Evolutionary conservation across 2,329 filamentous ascomycete species (phyloP).

Genomic region (Fusarium chlamydosporum): DNA sequence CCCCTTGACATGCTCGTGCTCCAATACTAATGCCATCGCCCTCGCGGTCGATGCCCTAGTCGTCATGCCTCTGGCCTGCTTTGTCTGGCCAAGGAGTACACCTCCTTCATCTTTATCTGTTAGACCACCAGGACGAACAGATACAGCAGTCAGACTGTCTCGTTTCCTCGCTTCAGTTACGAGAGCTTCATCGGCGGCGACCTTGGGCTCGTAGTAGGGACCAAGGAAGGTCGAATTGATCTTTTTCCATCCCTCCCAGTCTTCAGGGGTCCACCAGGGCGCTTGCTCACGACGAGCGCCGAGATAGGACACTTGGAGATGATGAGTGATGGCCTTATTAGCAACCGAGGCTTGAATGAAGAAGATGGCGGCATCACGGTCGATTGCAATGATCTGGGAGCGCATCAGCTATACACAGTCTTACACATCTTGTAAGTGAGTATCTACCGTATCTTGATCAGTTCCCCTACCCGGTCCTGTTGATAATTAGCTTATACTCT

Average conservation of each 20-base stretch:
- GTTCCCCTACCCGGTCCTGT: constrained; percentile 52
- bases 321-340: constrained; percentile 62
- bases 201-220: constrained; percentile 68
- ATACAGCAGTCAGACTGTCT: constrained; percentile 59
- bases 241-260: constrained; percentile 58
- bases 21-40: constrained; percentile 64
- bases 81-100: constrained; percentile 60
- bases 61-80: constrained; percentile 57
- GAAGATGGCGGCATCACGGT: constrained; percentile 48
- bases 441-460: constrained; percentile 57
- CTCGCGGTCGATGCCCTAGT: constrained; percentile 70
- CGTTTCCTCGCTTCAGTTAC: constrained; percentile 59
- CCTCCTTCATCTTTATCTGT: constrained; percentile 62
- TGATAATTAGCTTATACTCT: constrained; percentile 22
- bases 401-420: constrained; percentile 19
- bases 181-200: constrained; percentile 67
- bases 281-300: constrained; percentile 62
- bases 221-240: constrained; percentile 59
- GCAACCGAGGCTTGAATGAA: constrained; percentile 46
- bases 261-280: constrained; percentile 66
- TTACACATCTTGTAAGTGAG: background rate
- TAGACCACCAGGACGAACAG: constrained; percentile 64
- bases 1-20: constrained; percentile 58
- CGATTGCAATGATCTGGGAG: constrained; percentile 46
- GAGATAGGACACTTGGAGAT: constrained; percentile 72